A percentile compares a stretch with the other conserved stretches of the same genome.
Evolutionary conservation across 2,329 filamentous ascomycete genomes (phyloP).

Genomic region (Septoria petroselini): DNA sequence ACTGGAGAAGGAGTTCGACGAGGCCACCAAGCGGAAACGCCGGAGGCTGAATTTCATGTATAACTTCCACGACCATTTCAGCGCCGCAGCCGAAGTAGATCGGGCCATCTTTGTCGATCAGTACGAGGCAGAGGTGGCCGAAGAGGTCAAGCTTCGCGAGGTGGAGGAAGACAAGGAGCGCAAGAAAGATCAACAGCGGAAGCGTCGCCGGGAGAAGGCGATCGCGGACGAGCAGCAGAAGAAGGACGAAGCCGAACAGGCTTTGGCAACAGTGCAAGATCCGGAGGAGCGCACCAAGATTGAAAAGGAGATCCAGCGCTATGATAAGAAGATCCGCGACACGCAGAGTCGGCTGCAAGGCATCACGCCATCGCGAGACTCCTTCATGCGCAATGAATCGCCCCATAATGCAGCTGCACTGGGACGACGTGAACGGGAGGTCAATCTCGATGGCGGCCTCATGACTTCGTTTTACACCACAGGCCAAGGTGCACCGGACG

Average conservation of each 20-base stretch:
- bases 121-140: slow-evolving; percentile 75
- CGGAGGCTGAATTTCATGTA: slow-evolving; percentile 56
- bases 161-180: slow-evolving; percentile 94
- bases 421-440: slow-evolving; percentile 51
- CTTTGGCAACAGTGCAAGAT: slow-evolving; percentile 74
- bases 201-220: slow-evolving; percentile 89
- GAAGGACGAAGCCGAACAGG: slow-evolving; percentile 73
- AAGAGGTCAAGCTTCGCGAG: slow-evolving; percentile 85
- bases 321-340: slow-evolving; percentile 87
- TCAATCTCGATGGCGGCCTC: slow-evolving; percentile 75
- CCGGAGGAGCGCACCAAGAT: slow-evolving; percentile 78
- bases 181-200: slow-evolving; percentile 99
- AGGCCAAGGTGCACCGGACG: slow-evolving; percentile 26
- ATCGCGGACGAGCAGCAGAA: slow-evolving; percentile 84
- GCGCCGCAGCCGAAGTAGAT: slow-evolving; percentile 65
- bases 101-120: slow-evolving; percentile 72
- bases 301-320: slow-evolving; percentile 80
- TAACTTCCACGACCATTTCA: slow-evolving; percentile 58
- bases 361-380: slow-evolving; percentile 69
- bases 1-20: slow-evolving; percentile 61
- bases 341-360: slow-evolving; percentile 85
- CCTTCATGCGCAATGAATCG: slow-evolving; percentile 60
- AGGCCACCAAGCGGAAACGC: slow-evolving; percentile 66
- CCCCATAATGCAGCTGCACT: slow-evolving; percentile 43
- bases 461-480: slow-evolving; percentile 73